phyloP scores from a whole-genome alignment of 768 basidiomycete genomes.

The Termitomyces sp. region DNA sequence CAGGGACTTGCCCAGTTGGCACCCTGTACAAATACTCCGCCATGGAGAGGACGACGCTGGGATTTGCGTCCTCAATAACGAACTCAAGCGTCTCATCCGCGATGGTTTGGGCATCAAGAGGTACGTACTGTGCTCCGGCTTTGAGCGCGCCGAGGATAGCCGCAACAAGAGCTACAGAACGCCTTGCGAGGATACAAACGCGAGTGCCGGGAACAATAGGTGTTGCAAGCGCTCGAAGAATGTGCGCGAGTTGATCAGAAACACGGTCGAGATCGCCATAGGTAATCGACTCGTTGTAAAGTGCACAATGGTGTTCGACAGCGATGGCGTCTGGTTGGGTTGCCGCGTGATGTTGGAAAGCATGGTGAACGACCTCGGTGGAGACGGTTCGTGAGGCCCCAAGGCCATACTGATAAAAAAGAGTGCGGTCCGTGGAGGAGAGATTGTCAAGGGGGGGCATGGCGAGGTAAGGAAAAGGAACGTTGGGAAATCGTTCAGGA shows the following conservation, averaged over 20 bases:
- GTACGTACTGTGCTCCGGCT: slow-evolving; percentile 57
- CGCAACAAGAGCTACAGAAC: slow-evolving; percentile 49
- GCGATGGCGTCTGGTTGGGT: slow-evolving; percentile 40
- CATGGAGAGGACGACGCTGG: slow-evolving; percentile 39
- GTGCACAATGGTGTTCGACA: slow-evolving; percentile 40
- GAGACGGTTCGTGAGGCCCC: slow-evolving; percentile 34
- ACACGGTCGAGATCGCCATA: slow-evolving; percentile 47
- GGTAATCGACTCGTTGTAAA: slow-evolving; percentile 36
- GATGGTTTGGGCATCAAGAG: slow-evolving; percentile 54
- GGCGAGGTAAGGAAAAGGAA: not conserved
- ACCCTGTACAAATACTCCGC: slow-evolving; percentile 38
- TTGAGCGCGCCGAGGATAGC: slow-evolving; percentile 54
- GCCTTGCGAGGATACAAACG: slow-evolving; percentile 52
- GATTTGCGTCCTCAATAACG: slow-evolving; percentile 45
- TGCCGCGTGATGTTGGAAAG: slow-evolving; percentile 46
- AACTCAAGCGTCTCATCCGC: slow-evolving; percentile 52
- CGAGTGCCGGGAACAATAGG: slow-evolving; percentile 44
- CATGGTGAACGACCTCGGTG: slow-evolving; percentile 51
- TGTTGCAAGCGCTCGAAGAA: slow-evolving; percentile 33
- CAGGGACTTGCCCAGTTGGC: slow-evolving; percentile 15
- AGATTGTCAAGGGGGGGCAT: slow-evolving; percentile 13
- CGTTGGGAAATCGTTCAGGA: not conserved
- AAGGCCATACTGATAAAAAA: slow-evolving; percentile 43
- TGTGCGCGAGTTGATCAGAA: slow-evolving; percentile 43
- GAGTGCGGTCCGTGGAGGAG: slow-evolving; percentile 34